These are phyloP conservation scores for Vachellia collinsii DNA, from an alignment of 306 rosid species.

Conservation along the genomic window DNA sequence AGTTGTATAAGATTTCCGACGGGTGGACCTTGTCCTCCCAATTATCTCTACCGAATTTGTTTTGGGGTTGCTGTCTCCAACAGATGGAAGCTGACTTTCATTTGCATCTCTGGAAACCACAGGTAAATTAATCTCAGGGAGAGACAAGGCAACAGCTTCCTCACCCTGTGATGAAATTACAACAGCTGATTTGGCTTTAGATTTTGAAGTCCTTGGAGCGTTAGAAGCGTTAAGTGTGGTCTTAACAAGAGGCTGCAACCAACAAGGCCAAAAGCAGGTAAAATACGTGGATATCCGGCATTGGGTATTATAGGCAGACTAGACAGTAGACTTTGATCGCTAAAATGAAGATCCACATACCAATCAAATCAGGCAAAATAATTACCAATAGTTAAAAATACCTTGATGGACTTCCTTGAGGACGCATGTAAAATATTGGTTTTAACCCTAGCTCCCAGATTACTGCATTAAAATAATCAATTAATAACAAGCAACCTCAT, in stretches of 20 bases:
- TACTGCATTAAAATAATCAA: slow-evolving; percentile 33
- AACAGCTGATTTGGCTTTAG: slow-evolving; percentile 45
- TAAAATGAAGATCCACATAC: slow-evolving; percentile 7
- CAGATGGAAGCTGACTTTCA: slow-evolving; percentile 49
- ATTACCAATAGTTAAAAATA: slow-evolving; percentile 22
- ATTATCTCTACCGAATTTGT: slow-evolving; percentile 39
- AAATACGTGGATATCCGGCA: slow-evolving; percentile 18
- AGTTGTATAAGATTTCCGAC: slow-evolving; percentile 82
- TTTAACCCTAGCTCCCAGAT: slow-evolving; percentile 59
- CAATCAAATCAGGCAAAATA: slow-evolving; percentile 28
- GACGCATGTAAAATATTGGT: slow-evolving; percentile 44
- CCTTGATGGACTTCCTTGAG: slow-evolving; percentile 61
- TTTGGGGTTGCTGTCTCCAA: slow-evolving; percentile 41
- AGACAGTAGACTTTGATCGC: slow-evolving; percentile 22
- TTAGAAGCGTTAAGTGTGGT: slow-evolving; percentile 46
- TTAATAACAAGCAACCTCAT: slow-evolving; percentile 36
- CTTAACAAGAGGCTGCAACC: slow-evolving; percentile 64
- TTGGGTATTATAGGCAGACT: slow-evolving; percentile 13
- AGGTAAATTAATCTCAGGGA: slow-evolving; percentile 38
- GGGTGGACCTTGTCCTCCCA: slow-evolving; percentile 52
- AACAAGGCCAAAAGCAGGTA: slow-evolving; percentile 29
- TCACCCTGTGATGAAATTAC: slow-evolving; percentile 53
- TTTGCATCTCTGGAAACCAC: slow-evolving; percentile 42
- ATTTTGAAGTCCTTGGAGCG: slow-evolving; percentile 47
- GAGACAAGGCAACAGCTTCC: slow-evolving; percentile 41